Percentiles rank a stretch among this genome's conserved stretches.
phyloP scores from a whole-genome alignment of 2,329 filamentous ascomycete genomes.

The Exserohilum turcica region DNA sequence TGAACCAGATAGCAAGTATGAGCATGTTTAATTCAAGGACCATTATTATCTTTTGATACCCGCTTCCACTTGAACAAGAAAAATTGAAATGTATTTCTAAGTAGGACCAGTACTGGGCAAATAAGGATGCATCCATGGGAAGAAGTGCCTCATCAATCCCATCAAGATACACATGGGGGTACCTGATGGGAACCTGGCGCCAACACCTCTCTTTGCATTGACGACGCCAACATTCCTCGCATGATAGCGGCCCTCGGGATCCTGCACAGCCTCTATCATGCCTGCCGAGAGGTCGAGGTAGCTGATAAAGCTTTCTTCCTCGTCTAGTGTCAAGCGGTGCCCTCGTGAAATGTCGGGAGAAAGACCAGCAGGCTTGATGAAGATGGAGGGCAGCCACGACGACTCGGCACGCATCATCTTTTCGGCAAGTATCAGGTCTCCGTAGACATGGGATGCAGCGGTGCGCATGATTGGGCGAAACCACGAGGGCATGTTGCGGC shows the following conservation, averaged over 20 bases:
- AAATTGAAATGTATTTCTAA: too few relatives aligned
- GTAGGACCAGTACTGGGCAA: too few relatives aligned
- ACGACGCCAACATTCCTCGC: conserved; percentile 32
- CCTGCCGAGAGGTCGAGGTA: conserved; percentile 55
- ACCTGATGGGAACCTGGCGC: conserved; percentile 44
- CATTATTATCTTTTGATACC: too few relatives aligned
- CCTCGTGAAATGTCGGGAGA: conserved; percentile 47
- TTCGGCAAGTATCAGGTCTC: conserved; percentile 47
- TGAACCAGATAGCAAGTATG: too few relatives aligned
- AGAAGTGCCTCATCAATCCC: conserved; percentile 30
- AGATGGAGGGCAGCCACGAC: conserved; percentile 48
- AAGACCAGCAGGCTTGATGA: conserved; percentile 52
- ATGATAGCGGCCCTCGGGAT: conserved; percentile 38
- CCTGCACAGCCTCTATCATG: conserved; percentile 52
- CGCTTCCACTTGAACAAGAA: too few relatives aligned
- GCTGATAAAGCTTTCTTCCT: conserved; percentile 48
- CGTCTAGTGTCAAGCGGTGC: conserved; percentile 48
- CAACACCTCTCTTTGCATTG: conserved; percentile 29
- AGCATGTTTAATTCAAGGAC: too few relatives aligned
- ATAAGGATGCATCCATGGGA: not conserved
- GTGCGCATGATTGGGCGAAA: conserved; percentile 27
- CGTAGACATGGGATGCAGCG: conserved; percentile 48
- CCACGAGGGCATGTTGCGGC: conserved; percentile 36
- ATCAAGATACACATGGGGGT: conserved; percentile 41
- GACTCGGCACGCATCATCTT: conserved; percentile 46